Percentiles rank a stretch among this genome's conserved stretches.
phyloP scores from a whole-genome alignment of 441 rosid species.

The Euphorbia schlechtendalii region DNA sequence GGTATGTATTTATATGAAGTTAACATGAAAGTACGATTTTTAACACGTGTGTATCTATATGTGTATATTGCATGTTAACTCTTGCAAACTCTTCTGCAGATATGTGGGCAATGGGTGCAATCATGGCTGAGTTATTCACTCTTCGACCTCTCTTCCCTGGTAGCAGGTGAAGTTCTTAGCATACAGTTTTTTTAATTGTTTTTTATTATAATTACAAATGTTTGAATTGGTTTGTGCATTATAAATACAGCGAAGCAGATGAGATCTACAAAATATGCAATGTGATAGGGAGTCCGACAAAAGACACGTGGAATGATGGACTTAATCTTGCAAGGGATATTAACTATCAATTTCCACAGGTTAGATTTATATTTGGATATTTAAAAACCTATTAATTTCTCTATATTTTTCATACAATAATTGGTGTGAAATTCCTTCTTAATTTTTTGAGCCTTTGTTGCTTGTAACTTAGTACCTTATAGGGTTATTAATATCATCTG shows the following conservation, averaged over 20 bases:
- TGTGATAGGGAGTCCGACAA: slow-evolving; percentile 74
- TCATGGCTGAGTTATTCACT: slow-evolving; percentile 75
- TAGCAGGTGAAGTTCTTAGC: slow-evolving; percentile 19
- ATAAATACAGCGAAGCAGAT: slow-evolving; percentile 75
- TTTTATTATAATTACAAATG: not conserved
- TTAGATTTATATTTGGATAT: slow-evolving; percentile 7
- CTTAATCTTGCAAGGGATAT: slow-evolving; percentile 69
- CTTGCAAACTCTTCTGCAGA: slow-evolving; percentile 32
- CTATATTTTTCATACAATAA: too few relatives aligned
- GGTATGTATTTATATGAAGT: slow-evolving; percentile 20
- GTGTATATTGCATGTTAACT: not conserved
- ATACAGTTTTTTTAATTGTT: not conserved
- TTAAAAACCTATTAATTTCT: not conserved
- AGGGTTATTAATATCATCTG: not conserved
- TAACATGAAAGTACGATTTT: not conserved
- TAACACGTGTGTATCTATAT: not conserved
- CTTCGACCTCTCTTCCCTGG: slow-evolving; percentile 95
- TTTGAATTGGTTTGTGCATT: slow-evolving; percentile 8
- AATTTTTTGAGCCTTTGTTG: not conserved
- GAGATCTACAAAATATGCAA: slow-evolving; percentile 92
- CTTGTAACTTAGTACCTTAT: not conserved
- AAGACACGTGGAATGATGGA: slow-evolving; percentile 80
- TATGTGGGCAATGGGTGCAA: slow-evolving; percentile 99
- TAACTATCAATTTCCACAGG: slow-evolving; percentile 82
- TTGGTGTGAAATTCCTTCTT: too few relatives aligned